Evolutionary conservation across 345 rosid species (phyloP).

Genomic region (Rhodamnia rubescens): DNA sequence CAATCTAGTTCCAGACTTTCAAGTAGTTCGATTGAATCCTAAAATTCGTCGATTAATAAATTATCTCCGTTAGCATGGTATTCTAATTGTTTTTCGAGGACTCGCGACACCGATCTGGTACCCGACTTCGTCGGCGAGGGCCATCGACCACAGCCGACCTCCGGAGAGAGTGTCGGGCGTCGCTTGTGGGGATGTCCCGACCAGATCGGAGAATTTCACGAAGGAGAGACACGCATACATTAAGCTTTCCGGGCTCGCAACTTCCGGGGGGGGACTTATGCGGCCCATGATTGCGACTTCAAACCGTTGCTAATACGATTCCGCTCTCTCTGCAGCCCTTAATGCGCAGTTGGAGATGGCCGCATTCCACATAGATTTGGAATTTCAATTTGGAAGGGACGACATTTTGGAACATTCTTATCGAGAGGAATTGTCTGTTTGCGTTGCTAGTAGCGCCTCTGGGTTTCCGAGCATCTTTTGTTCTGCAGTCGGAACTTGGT

Average conservation of each 20-base stretch:
- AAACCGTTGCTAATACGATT: not conserved
- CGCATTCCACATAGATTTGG: too few relatives aligned
- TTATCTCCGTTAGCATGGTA: fast-evolving
- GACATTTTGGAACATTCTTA: not conserved
- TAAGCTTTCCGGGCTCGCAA: not conserved
- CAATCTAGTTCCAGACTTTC: not conserved
- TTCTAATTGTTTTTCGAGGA: not conserved
- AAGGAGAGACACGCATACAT: too few relatives aligned
- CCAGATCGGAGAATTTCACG: not conserved
- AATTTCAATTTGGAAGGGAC: too few relatives aligned
- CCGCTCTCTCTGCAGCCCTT: too few relatives aligned
- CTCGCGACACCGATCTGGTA: not conserved
- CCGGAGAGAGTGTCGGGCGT: not conserved
- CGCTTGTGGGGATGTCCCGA: not conserved
- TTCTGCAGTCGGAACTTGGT: too few relatives aligned
- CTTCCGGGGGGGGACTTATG: not conserved
- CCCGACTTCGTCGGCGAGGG: not conserved
- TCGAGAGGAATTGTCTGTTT: not conserved
- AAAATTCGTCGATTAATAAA: not conserved
- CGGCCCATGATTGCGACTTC: not conserved
- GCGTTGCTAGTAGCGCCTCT: too few relatives aligned
- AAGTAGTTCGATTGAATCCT: not conserved
- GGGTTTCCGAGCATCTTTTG: too few relatives aligned
- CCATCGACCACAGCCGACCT: not conserved
- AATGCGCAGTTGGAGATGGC: too few relatives aligned